These are phyloP conservation scores for Aspergillus brasiliensis DNA, from an alignment of 2,329 filamentous ascomycete species.

Conservation along the genomic window DNA sequence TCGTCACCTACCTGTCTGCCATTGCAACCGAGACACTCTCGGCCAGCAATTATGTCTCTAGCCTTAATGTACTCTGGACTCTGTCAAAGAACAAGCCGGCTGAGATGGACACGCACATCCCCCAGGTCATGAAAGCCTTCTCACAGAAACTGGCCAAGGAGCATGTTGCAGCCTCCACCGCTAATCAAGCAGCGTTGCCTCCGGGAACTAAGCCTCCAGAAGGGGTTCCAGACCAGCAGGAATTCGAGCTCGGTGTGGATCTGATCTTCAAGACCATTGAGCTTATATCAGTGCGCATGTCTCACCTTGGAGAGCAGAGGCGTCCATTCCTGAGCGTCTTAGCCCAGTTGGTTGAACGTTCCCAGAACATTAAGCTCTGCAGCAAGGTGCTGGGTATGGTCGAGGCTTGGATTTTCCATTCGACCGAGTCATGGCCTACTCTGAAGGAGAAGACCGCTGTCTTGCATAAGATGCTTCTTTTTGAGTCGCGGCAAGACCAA, in stretches of 20 bases:
- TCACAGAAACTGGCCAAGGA: constrained; percentile 91
- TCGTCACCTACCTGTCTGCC: constrained; percentile 80
- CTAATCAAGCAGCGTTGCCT: constrained; percentile 46
- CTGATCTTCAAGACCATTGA: constrained; percentile 96
- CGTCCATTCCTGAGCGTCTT: constrained; percentile 93
- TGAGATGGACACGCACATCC: constrained; percentile 86
- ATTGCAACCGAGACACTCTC: constrained; percentile 86
- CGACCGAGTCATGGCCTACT: constrained; percentile 92
- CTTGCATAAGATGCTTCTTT: constrained; percentile 97
- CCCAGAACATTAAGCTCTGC: constrained; percentile 81
- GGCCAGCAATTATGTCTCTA: constrained; percentile 77
- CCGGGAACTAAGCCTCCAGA: constrained; percentile 45
- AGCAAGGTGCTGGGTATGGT: constrained; percentile 93
- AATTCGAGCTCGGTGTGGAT: constrained; percentile 84
- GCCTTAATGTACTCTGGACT: constrained; percentile 92
- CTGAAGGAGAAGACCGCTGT: constrained; percentile 99
- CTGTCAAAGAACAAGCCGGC: constrained; percentile 80
- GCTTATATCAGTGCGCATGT: constrained; percentile 88
- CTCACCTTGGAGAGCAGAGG: constrained; percentile 84
- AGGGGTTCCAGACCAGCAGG: constrained; percentile 65
- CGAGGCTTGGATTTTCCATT: constrained; percentile 93
- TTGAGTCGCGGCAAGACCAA: constrained; percentile 80
- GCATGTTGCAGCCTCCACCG: constrained; percentile 75
- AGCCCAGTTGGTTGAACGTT: constrained; percentile 93
- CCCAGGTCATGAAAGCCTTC: constrained; percentile 86